A percentile compares a stretch with the other conserved stretches of the same genome.
Evolutionary conservation across 176 grass and related monocot species (phyloP).

Genomic region (Aegilops tauschii): DNA sequence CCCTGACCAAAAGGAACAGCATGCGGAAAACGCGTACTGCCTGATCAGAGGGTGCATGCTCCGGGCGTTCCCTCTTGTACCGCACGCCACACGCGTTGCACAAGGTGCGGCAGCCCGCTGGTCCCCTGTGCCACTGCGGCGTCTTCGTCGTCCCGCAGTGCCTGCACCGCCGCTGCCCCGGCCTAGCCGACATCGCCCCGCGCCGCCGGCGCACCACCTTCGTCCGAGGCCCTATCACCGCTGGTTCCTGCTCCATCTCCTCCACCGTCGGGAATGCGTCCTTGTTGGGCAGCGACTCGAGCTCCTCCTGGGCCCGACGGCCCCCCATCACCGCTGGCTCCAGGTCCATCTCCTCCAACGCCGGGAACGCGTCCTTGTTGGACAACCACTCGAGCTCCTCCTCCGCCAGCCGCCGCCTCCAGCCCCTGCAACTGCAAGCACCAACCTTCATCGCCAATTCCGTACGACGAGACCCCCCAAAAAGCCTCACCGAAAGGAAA

Average conservation of each 20-base stretch:
- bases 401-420: constrained; percentile 14
- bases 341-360: not conserved
- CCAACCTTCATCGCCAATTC: constrained; percentile 6
- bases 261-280: not conserved
- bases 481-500: not conserved
- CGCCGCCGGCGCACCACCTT: not conserved
- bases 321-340: not conserved
- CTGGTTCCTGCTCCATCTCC: not conserved
- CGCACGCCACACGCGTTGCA: constrained; percentile 66
- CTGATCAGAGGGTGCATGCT: constrained; percentile 33
- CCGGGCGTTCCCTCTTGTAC: constrained; percentile 30
- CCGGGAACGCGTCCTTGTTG: not conserved
- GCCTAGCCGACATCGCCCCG: not conserved
- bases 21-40: too few species aligned
- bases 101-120: constrained; percentile 40
- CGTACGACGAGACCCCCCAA: not conserved
- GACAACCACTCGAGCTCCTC: constrained; percentile 2
- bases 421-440: constrained; percentile 9
- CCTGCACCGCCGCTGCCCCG: constrained; percentile 20
- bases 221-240: not conserved
- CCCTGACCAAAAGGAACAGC: too few species aligned
- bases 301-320: not conserved
- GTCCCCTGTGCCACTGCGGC: constrained; percentile 53
- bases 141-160: constrained; percentile 50
- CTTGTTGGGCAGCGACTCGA: not conserved